Evolutionary conservation across 1,284 basidiomycete genomes (phyloP), one percentile per base, ranked within the genome.

Genomic region (Anthracocystis panici-leucophaei): DNA sequence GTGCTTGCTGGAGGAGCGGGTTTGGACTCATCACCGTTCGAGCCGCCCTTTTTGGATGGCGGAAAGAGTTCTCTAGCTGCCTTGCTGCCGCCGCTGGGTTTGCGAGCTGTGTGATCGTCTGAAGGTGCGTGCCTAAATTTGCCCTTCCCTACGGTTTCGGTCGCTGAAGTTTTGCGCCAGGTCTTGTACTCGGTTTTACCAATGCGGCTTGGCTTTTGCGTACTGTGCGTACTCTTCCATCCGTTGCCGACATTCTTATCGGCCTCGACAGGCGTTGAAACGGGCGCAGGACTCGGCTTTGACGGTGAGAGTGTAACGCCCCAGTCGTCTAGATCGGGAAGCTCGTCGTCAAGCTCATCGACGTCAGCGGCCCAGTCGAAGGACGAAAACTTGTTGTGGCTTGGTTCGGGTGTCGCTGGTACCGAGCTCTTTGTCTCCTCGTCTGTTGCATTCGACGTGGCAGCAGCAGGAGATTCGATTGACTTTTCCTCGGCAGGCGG

Each of bases 281-380:
- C 41, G 7, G 55, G n/a, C 8, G 50, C 33, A 20, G 44, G 23
- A 38, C 35, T 57, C 20, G 74, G 67, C 21, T 72, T 72, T 31
- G 29, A 35, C 44, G 62, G 62, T 8, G 66, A 50, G 10, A 75
- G 67, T 2, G 75, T 75, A 3, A 79, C 65, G 1, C 75, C 77
- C 77, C 77, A 79, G 46, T 80, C 79, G 23, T 77, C 70, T 2
- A 81, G 57, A 42, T 81, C 79, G 2, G 79, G 79, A 31, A 81
- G 51, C 52, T 68, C 55, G 54, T 81, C 79, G 40, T 75, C 79
- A 11, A 71, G 53, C 41, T 81, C 79, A 44, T 73, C 75, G 51
- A 80, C 79, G 20, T 81, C 79, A 2, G 67, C 78, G 6, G 79
- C 79, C 79, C 79, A 81, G 59, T 81, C 73, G 48, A 80, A 66